Base-by-base conservation (phyloP, 129 eudicot genomes). In the Ambrosia trifida region DNA sequence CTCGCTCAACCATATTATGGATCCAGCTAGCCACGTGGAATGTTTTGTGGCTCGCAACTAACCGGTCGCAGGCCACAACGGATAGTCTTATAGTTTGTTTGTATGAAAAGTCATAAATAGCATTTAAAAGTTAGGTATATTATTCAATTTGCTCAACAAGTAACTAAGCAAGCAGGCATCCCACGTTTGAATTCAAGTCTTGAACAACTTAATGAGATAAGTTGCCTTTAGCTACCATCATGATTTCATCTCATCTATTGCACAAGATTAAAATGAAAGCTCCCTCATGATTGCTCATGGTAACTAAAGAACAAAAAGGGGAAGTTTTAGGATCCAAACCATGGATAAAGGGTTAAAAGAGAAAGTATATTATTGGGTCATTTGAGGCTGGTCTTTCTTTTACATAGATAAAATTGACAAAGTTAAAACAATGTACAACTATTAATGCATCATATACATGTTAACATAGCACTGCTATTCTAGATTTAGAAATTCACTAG, bases 231-330 rank as follows among this genome's bases (percentile, higher is more conserved):
- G 81, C 72, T 62, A 70, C 60, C 77, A 63, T 78, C 82, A 78
- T 78, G 72, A 70, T 70, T 62, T 64, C 72, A 71, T 61, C 38
- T 60, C 35, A 77, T 61, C 54, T 51, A 77, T 31, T 77, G 72
- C 81, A 24, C 12, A 62, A 76, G 67, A 53, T 73, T 17, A 66
- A 44, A 62, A 70, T 49, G 44, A 52, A 63, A 24, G 67, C 64
- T 30, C 30, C 12, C 66, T 77, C 76, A 77, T 70, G 82, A 78
- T 64, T 71, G 50, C 59, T 63, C 61, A 64, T 52, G 67, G 77
- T 70, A 78, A 78, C 72, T 70, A 70, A 70, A 71, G 77, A 63
- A 70, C 72, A 63, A 78, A 78, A 78, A 78, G 77, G 59, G 82
- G 66, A 70, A 64, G 82, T 78, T 78, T 63, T 56, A 78, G 72